Base-by-base conservation (phyloP, 2,329 filamentous ascomycete species). In the Mycogone perniciosa region DNA sequence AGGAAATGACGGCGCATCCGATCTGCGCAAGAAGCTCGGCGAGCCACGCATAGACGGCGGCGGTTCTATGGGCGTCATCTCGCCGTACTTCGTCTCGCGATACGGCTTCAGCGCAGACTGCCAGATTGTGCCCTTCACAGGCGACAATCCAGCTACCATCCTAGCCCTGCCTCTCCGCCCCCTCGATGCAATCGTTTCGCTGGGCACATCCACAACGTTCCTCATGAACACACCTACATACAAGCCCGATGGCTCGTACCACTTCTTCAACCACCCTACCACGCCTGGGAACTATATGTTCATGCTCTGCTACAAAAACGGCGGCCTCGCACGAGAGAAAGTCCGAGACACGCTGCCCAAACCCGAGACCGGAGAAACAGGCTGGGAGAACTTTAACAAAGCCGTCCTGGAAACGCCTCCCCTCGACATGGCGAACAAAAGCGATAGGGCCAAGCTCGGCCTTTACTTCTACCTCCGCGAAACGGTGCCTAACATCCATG, bases 241-340 rank as follows among this genome's bases (percentile, higher is more conserved):
- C 77, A 85, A 85, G 66, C 89, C 93, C 2, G 86, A 96, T 64
- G 88, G 89, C 3, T 82, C 87, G 6, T 96, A 96, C 64, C 93
- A 99, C 74, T 96, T 97, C 76, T 95, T 97, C 81, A 96, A 96
- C 74, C 91, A 97, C 69, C 93, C 93, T 1, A 93, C 90, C 41
- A 95, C 89, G 1, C 74, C 84, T 0, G 89, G 88, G 1, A 80
- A 96, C 54, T 96, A 95, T 79, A 97, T 99, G 93, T 97, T 99
- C 71, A 99, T 99, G 93, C 82, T 99, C 34, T 99, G 93, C 77
- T 99, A 97, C 76, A 97, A 97, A 72, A 99, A 99, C 71, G 93
- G 93, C 59, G 90, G 90, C 2, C 82, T 97, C 1, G 92, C 93
- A 2, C 86, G 93, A 41, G 93, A 99, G 67, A 84, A 88, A 61